Evolutionary conservation across 768 basidiomycete genomes (phyloP), one percentile per base, ranked within the genome.

Genomic region (Dacryopinax primogenitus): DNA sequence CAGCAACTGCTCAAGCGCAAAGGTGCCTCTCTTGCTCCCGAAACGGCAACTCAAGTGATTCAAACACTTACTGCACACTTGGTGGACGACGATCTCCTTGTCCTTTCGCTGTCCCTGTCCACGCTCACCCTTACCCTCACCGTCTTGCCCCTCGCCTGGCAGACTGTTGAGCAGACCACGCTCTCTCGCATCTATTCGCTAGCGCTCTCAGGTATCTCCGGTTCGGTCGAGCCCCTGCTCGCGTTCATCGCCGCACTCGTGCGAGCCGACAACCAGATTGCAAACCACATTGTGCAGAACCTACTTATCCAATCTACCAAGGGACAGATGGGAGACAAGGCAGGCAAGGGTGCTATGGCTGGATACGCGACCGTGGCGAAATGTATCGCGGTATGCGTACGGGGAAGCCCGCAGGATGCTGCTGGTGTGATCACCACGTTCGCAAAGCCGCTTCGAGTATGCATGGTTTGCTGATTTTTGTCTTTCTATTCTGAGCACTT

Each of bases 381-480:
- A 71, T 92, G 88, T 68, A 79, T 98, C 16, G 92, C 89, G 0
- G 84, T 86, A 65, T 85, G 95, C 66, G 88, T 94, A 26, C 83
- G 78, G 71, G 84, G 83, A 67, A 78, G 85, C 35, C 85, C 82
- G 33, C 80, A 78, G 21, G 80, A 92, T 36, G 88, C 90, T 15
- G 88, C 89, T 0, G 89, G 87, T 18, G 85, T 88, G 3, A 87
- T 96, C 66, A 86, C 86, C 0, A 87, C 91, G 73, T 94, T 91
- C 71, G 84, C 86, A 1, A 92, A 88, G 73, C 77, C 84, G 62
- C 75, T 97, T 71, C 89, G 87, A 81, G 92, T 88, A 66, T 28
- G 69, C 3, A 36, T 65, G 58, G 1, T 33, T 32, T 21, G 16
- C 63, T 6, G 28, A 30, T 12, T 33, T 37, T 45, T 63, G 45